Evolutionary conservation across 192 early-diverging fungal species (phyloP).

Genomic region (Coemansia sp.): DNA sequence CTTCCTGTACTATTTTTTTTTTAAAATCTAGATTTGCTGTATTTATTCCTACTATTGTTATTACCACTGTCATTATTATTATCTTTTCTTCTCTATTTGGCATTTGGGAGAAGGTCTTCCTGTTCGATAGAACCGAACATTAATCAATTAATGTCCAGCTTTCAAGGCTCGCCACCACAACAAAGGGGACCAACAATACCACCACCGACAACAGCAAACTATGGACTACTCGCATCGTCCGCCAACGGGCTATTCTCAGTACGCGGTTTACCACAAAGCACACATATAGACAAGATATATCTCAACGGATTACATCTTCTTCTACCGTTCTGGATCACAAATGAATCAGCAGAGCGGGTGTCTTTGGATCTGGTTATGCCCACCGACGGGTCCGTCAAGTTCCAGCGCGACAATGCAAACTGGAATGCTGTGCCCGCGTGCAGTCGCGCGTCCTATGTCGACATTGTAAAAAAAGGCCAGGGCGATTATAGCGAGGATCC

Average conservation of each 20-base stretch:
- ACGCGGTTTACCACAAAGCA: constrained; percentile 30
- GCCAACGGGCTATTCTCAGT: constrained; percentile 30
- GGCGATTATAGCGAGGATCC: not conserved
- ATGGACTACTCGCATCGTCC: constrained; percentile 14
- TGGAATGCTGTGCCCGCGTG: constrained; percentile 29
- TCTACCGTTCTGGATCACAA: constrained; percentile 50
- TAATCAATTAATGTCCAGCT: not conserved
- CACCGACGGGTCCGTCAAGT: constrained; percentile 14
- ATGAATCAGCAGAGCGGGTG: constrained; percentile 15
- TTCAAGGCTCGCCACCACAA: not conserved
- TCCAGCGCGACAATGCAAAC: constrained; percentile 48
- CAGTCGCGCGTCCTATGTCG: constrained; percentile 33
- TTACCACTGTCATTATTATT: not conserved
- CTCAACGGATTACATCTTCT: constrained; percentile 45
- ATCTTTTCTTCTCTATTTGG: not conserved
- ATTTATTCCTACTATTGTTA: not conserved
- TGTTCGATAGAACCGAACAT: not conserved
- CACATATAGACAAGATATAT: constrained; percentile 44
- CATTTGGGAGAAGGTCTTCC: too few species aligned
- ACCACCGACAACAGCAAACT: constrained; percentile 19
- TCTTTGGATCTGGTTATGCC: constrained; percentile 14
- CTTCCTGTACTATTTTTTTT: not conserved
- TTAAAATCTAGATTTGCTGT: not conserved
- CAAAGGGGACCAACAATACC: not conserved
- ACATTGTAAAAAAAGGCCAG: not conserved